These are phyloP conservation scores for Gossypium gossypioides DNA, from an alignment of 441 rosid species.

Conservation along the genomic window DNA sequence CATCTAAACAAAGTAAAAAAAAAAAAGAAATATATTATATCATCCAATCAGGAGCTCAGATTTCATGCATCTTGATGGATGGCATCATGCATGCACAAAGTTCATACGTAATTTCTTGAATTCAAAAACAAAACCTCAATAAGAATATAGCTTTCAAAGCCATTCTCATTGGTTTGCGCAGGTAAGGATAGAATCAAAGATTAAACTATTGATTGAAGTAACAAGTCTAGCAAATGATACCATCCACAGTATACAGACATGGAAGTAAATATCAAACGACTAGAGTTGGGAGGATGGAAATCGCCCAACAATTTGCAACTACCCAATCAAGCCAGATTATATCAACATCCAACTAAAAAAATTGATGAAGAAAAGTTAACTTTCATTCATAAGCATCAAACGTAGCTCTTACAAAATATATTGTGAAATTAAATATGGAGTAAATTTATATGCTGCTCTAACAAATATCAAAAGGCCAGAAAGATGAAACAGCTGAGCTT, in stretches of 20 bases:
- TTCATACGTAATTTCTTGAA: too few species aligned
- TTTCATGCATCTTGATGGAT: too few species aligned
- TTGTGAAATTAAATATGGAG: neutral
- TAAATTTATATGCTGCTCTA: neutral
- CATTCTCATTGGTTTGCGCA: too few species aligned
- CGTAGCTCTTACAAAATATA: neutral
- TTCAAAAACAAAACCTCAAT: too few species aligned
- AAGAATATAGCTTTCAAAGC: too few species aligned
- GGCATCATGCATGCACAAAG: too few species aligned
- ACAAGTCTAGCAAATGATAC: neutral
- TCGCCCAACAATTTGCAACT: too few species aligned
- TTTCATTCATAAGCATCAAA: neutral
- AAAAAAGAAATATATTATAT: too few species aligned
- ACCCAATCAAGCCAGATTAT: too few species aligned
- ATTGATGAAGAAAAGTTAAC: neutral
- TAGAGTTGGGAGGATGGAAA: neutral
- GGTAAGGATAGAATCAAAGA: neutral
- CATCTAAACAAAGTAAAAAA: too few species aligned
- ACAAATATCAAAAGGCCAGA: neutral
- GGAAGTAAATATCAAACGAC: neutral
- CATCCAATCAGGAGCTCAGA: too few species aligned
- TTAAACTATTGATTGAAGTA: neutral
- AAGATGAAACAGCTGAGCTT: neutral
- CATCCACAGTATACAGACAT: neutral
- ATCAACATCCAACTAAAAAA: too few species aligned